A percentile compares a stretch with the other conserved stretches of the same genome.
Conservation (phyloP, 257 asterid genomes). For the Fraxinus americana region DNA sequence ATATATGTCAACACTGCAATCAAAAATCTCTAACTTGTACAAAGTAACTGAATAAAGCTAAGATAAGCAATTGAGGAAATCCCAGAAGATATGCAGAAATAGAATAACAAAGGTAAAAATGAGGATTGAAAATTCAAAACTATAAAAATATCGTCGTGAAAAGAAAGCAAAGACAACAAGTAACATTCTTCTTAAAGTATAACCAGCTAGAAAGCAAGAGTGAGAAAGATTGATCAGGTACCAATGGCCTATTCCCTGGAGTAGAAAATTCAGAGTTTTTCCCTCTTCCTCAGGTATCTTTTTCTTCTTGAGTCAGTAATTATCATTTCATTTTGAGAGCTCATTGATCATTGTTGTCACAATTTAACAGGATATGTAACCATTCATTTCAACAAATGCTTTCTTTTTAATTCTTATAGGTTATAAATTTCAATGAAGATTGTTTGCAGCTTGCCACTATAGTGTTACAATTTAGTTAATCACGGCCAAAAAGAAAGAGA, state of each 20-base stretch:
- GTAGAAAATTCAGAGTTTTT: neutral
- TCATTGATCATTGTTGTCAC: neutral
- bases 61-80: neutral
- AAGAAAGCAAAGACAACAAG: neutral
- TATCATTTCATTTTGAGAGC: neutral
- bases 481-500: neutral
- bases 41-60: neutral
- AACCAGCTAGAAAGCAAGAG: neutral
- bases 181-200: neutral
- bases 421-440: no score
- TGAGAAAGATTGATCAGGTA: neutral
- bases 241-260: neutral
- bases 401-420: neutral
- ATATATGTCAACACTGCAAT: neutral
- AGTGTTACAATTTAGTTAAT: neutral
- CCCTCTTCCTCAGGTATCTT: constrained; percentile 1
- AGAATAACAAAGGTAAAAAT: neutral
- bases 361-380: neutral
- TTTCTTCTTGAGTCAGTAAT: neutral
- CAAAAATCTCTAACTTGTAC: neutral
- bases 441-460: neutral
- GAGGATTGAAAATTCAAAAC: neutral
- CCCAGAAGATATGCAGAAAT: neutral
- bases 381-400: constrained; percentile 12
- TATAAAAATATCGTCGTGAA: neutral